Conservation (phyloP, 352 stramenopile genomes). For the Pythium diclinum region DNA sequence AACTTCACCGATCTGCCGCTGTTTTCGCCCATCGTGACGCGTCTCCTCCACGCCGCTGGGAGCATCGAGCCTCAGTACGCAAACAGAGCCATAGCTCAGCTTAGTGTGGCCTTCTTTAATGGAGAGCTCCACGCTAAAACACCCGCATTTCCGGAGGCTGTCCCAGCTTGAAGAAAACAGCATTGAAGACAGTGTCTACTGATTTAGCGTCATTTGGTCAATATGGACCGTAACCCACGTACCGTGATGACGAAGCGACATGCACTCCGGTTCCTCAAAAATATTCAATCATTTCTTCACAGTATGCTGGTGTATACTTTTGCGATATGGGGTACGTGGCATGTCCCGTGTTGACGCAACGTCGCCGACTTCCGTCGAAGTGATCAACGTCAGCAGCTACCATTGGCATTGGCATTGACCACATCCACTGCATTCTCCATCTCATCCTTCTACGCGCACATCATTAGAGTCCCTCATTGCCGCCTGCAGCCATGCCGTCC, state of each 20-base stretch:
- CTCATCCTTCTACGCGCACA: not conserved
- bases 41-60: slow-evolving; percentile 39
- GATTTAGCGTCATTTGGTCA: not conserved
- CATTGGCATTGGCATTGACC: not conserved
- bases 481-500: not conserved
- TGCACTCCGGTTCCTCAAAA: not conserved
- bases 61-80: slow-evolving; percentile 42
- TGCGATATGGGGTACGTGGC: not conserved
- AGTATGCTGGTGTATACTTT: not conserved
- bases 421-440: not conserved
- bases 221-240: not conserved
- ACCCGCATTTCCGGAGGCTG: not conserved
- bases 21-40: slow-evolving; percentile 53
- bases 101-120: slow-evolving; percentile 45
- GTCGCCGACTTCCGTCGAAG: not conserved
- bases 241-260: not conserved
- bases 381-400: not conserved
- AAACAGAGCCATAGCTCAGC: slow-evolving; percentile 34
- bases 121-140: slow-evolving; percentile 7
- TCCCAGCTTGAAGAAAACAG: not conserved
- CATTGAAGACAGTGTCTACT: not conserved
- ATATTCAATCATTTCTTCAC: too few relatives aligned
- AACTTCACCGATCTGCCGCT: slow-evolving; percentile 69
- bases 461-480: not conserved
- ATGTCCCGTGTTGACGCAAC: slow-evolving; percentile 1